A percentile compares a stretch with the other conserved stretches of the same genome.
These are phyloP conservation scores for Calonectria pseudoturangicola DNA, from an alignment of 2,329 filamentous ascomycete species.

Conservation along the genomic window DNA sequence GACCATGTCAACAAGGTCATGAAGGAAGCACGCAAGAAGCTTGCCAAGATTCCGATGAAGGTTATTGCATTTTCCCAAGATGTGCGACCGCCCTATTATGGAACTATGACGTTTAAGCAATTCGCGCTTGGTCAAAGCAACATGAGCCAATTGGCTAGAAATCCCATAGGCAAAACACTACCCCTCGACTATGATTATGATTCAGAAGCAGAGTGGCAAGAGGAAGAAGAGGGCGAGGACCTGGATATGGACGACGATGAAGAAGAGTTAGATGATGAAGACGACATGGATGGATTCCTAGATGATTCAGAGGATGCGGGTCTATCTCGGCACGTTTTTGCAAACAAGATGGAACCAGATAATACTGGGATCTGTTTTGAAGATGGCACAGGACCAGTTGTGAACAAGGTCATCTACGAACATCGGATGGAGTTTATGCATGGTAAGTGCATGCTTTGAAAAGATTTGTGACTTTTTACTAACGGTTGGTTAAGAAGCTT, in stretches of 20 bases:
- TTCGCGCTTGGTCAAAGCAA: slow-evolving; percentile 65
- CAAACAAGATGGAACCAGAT: slow-evolving; percentile 83
- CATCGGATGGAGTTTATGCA: slow-evolving; percentile 86
- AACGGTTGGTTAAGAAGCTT: slow-evolving; percentile 61
- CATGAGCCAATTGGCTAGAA: slow-evolving; percentile 70
- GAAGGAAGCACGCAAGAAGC: slow-evolving; percentile 60
- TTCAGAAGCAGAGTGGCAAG: slow-evolving; percentile 91
- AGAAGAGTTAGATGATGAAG: slow-evolving; percentile 84
- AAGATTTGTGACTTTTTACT: slow-evolving; percentile 29
- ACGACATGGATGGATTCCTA: slow-evolving; percentile 92
- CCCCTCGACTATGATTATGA: slow-evolving; percentile 88
- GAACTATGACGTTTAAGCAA: slow-evolving; percentile 80
- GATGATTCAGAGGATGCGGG: slow-evolving; percentile 87
- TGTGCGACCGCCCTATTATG: slow-evolving; percentile 82
- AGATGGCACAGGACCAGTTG: slow-evolving; percentile 69
- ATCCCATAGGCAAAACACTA: slow-evolving; percentile 73
- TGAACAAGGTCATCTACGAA: slow-evolving; percentile 70
- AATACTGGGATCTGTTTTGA: slow-evolving; percentile 92
- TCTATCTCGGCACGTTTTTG: slow-evolving; percentile 73
- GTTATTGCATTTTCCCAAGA: slow-evolving; percentile 77
- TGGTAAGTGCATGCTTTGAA: slow-evolving; percentile 68
- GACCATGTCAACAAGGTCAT: slow-evolving; percentile 59
- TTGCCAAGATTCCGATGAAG: slow-evolving; percentile 78
- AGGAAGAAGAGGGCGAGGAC: slow-evolving; percentile 82
- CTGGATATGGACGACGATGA: slow-evolving; percentile 80